phyloP scores from a whole-genome alignment of 495 filamentous ascomycete genomes.

The Acidomyces sp. region DNA sequence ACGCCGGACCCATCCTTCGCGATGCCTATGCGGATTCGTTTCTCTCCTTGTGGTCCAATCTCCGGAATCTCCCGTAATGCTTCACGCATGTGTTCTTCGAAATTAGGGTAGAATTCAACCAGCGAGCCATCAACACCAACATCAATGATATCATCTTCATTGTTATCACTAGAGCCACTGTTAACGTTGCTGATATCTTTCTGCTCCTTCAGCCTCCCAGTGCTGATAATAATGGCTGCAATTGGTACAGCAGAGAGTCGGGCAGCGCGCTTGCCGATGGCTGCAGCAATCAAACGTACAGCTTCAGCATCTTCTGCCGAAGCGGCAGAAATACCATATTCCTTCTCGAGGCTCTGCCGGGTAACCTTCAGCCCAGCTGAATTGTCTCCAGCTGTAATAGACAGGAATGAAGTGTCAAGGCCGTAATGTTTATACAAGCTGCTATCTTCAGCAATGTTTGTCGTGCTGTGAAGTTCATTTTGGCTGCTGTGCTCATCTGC shows the following conservation, averaged over 20 bases:
- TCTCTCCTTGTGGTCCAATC: slow-evolving; percentile 59
- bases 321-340: slow-evolving; percentile 57
- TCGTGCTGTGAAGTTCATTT: slow-evolving; percentile 56
- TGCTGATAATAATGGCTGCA: slow-evolving; percentile 64
- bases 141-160: slow-evolving; percentile 55
- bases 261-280: slow-evolving; percentile 77
- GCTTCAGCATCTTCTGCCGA: slow-evolving; percentile 67
- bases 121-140: slow-evolving; percentile 83
- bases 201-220: slow-evolving; percentile 44
- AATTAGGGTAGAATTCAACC: slow-evolving; percentile 85
- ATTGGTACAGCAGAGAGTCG: slow-evolving; percentile 80
- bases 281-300: slow-evolving; percentile 64
- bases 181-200: slow-evolving; percentile 10
- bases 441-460: slow-evolving; percentile 47
- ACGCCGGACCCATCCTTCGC: slow-evolving; percentile 90
- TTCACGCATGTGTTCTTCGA: slow-evolving; percentile 65
- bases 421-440: slow-evolving; percentile 72
- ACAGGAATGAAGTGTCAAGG: slow-evolving; percentile 77
- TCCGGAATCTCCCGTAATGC: slow-evolving; percentile 55
- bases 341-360: slow-evolving; percentile 60
- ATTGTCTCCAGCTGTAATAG: slow-evolving; percentile 63
- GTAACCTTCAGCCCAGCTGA: slow-evolving; percentile 48
- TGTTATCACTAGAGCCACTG: slow-evolving; percentile 7
- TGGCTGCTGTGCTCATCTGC: slow-evolving; percentile 47
- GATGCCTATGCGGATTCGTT: slow-evolving; percentile 76